Evolutionary conservation across 2,329 filamentous ascomycete genomes (phyloP).

Genomic region (Pseudopithomyces chartarum): DNA sequence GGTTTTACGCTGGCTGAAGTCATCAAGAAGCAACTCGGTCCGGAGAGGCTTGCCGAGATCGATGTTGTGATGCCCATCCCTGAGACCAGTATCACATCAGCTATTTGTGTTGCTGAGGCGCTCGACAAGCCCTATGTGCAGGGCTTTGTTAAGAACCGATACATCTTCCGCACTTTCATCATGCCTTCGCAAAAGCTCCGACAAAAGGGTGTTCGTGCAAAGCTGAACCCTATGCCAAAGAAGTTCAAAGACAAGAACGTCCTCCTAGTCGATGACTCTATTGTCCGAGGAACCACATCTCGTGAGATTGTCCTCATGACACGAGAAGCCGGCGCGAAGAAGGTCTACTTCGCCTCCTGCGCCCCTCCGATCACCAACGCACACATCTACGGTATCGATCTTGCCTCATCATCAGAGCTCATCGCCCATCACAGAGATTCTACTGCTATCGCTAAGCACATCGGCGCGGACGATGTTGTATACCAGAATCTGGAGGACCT

Average conservation of each 20-base stretch:
- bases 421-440: constrained; percentile 71
- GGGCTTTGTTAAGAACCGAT: constrained; percentile 88
- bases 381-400: constrained; percentile 84
- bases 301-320: constrained; percentile 84
- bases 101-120: constrained; percentile 73
- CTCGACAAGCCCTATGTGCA: constrained; percentile 78
- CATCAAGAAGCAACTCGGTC: constrained; percentile 69
- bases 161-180: constrained; percentile 87
- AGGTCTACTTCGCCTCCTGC: constrained; percentile 83
- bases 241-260: constrained; percentile 85
- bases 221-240: constrained; percentile 82
- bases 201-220: constrained; percentile 85
- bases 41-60: constrained; percentile 73
- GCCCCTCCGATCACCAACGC: constrained; percentile 82
- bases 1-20: constrained; percentile 78
- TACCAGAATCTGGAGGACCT: constrained; percentile 79
- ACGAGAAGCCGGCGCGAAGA: constrained; percentile 78
- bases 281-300: constrained; percentile 84
- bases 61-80: constrained; percentile 85
- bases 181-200: constrained; percentile 81
- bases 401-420: constrained; percentile 72
- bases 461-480: constrained; percentile 77
- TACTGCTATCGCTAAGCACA: constrained; percentile 66
- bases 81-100: constrained; percentile 82
- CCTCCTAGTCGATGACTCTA: constrained; percentile 84